Conservation (phyloP, 2,329 filamentous ascomycete genomes). For the Stagonosporopsis vannaccii region DNA sequence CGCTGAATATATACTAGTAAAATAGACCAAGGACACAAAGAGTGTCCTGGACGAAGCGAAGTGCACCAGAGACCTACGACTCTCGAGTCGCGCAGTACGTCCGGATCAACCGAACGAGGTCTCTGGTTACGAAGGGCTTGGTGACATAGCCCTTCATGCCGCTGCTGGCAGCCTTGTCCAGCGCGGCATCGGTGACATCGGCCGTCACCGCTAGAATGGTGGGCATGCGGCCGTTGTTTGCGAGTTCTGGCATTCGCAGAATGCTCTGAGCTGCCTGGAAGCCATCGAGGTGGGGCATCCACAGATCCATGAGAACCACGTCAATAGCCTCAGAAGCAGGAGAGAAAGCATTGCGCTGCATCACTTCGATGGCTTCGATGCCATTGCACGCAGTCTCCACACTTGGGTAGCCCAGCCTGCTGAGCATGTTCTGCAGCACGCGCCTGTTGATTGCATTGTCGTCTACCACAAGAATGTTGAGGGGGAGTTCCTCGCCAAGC, state of each 20-base stretch:
- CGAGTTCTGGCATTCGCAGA: constrained; percentile 55
- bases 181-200: constrained; percentile 70
- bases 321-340: constrained; percentile 57
- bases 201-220: constrained; percentile 70
- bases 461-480: constrained; percentile 74
- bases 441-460: constrained; percentile 77
- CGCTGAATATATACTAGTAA: constrained; percentile 18
- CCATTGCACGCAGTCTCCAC: constrained; percentile 73
- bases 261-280: constrained; percentile 73
- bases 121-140: constrained; percentile 70
- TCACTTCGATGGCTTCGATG: constrained; percentile 69
- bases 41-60: constrained; percentile 15
- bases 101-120: constrained; percentile 67
- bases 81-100: constrained; percentile 51
- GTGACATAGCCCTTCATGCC: constrained; percentile 75
- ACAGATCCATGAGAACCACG: constrained; percentile 75
- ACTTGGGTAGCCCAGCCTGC: constrained; percentile 69
- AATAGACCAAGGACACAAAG: constrained; percentile 17
- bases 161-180: constrained; percentile 65
- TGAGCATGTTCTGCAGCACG: constrained; percentile 70
- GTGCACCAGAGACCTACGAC: constrained; percentile 2
- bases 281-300: constrained; percentile 78
- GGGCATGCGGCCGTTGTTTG: constrained; percentile 45
- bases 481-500: constrained; percentile 67
- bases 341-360: constrained; percentile 52